Evolutionary conservation across 2,329 filamentous ascomycete species (phyloP), one percentile per base, ranked within the genome.

Genomic region (Phyllosticta paracitricarpa): DNA sequence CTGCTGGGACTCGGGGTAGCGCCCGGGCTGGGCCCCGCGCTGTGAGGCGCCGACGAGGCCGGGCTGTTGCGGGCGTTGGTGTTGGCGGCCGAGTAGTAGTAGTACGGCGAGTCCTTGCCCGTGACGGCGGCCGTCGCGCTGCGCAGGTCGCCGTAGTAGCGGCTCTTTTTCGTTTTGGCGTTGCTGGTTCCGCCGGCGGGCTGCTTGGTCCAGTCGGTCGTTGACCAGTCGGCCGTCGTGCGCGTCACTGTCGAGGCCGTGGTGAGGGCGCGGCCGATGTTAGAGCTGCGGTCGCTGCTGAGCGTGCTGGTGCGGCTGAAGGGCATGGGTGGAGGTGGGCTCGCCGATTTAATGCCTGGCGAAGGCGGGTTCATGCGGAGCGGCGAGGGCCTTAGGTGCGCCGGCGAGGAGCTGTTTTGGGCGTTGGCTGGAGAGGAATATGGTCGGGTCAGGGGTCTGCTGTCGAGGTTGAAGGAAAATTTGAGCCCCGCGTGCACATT

Each of bases 311-410:
- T 26, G 28, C 22, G 40, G 3, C 40, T 48, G 22, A 62, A 30
- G 19, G 58, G 57, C 57, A 59, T 57, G 25, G 57, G 59, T 12
- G 61, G 63, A 19, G 19, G 57, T 24, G 35, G 17, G 57, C 28
- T 51, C 24, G 22, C 24, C 4, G 25, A 58, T 65, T 64, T 12
- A 17, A 70, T 69, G 2, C 75, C 70, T 22, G 73, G 76, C 1
- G 75, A 76, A 1, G 78, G 77, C 4, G 78, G 78, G 64, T 79
- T 78, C 76, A 79, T 79, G 54, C 75, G 72, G 6, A 80, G 70
- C 1, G 78, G 77, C 62, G 76, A 71, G 14, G 72, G 74, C 33
- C 72, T 63, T 65, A 74, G 68, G n/a, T 67, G 63, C 8, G 65
- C 62, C 14, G 40, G 40, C 3, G 66, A 63, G n/a, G 61, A 58